Evolutionary conservation across 768 basidiomycete species (phyloP).

Genomic region (Kwoniella mangroviensis): DNA sequence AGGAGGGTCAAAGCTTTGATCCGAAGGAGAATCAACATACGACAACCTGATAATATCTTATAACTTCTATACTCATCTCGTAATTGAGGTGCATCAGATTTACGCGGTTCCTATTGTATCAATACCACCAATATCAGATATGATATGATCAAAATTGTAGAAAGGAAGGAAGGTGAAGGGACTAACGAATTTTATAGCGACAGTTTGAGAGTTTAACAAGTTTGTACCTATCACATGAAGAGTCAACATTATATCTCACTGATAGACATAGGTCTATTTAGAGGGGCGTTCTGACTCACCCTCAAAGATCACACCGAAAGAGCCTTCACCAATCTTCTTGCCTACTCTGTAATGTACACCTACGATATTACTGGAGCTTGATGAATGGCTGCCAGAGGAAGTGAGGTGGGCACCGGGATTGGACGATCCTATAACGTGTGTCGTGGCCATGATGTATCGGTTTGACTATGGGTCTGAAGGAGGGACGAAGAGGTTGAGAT

Average conservation of each 20-base stretch:
- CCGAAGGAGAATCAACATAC: constrained; percentile 64
- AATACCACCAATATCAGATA: constrained; percentile 1
- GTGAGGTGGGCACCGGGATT: constrained; percentile 49
- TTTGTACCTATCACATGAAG: constrained; percentile 75
- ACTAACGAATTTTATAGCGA: constrained; percentile 99
- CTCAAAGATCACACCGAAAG: constrained; percentile 96
- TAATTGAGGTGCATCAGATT: constrained; percentile 97
- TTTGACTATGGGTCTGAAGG: background rate
- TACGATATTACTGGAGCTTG: constrained; percentile 65
- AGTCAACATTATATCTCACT: constrained; percentile 1
- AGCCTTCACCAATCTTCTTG: constrained; percentile 97
- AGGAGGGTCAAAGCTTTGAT: constrained; percentile 14
- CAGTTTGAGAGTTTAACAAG: constrained; percentile 95
- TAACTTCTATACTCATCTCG: constrained; percentile 99
- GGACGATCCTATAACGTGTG: constrained; percentile 55
- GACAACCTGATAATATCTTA: constrained; percentile 87
- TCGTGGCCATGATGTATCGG: constrained; percentile 47
- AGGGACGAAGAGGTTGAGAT: background rate
- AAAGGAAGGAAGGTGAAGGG: constrained; percentile 15
- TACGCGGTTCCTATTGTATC: constrained; percentile 65
- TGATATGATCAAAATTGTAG: constrained; percentile 57
- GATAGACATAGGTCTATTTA: constrained; percentile 74
- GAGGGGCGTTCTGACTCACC: constrained; percentile 61
- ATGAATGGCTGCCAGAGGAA: constrained; percentile 46
- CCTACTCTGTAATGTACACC: constrained; percentile 98